A percentile compares a stretch with the other conserved stretches of the same genome.
Conservation (phyloP, 208 protist species). For the Leishmania martiniquensis region DNA sequence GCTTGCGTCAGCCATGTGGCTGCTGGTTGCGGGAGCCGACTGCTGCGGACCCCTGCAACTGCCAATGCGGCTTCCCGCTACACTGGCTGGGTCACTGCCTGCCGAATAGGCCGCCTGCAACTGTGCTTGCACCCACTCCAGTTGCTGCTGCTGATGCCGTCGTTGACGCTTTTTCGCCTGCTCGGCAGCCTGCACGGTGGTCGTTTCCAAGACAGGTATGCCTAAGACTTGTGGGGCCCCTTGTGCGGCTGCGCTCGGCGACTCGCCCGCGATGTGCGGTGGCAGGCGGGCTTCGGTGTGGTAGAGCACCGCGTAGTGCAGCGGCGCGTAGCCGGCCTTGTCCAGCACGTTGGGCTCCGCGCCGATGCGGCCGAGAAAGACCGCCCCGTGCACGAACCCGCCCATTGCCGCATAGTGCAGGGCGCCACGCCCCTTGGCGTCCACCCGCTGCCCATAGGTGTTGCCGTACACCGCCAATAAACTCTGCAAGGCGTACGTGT, state of each 20-base stretch:
- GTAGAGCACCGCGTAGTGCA: conserved; percentile 44
- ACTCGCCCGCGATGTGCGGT: conserved; percentile 18
- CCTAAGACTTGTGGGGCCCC: conserved; percentile 19
- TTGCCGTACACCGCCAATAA: conserved; percentile 24
- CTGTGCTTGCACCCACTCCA: conserved; percentile 7
- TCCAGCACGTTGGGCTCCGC: conserved; percentile 38
- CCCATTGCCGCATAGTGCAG: conserved; percentile 42
- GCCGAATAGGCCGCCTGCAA: conserved; percentile 12
- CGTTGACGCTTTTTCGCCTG: conserved; percentile 15
- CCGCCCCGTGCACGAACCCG: conserved; percentile 29
- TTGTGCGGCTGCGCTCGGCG: conserved; percentile 14
- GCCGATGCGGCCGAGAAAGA: conserved; percentile 37
- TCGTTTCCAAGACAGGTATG: conserved; percentile 19
- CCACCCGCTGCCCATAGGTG: conserved; percentile 21
- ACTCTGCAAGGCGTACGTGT: conserved; percentile 29
- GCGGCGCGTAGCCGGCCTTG: conserved; percentile 40
- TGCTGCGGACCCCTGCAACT: neutral
- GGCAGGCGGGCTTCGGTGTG: conserved; percentile 20
- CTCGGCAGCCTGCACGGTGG: conserved; percentile 20
- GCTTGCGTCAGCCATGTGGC: neutral
- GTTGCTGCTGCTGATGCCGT: conserved; percentile 22
- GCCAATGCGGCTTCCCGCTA: neutral
- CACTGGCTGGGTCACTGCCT: neutral
- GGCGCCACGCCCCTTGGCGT: conserved; percentile 32
- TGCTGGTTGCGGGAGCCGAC: neutral